Evolutionary conservation across 352 stramenopile species (phyloP).

Genomic region (Phytophthora pseudosyringae): DNA sequence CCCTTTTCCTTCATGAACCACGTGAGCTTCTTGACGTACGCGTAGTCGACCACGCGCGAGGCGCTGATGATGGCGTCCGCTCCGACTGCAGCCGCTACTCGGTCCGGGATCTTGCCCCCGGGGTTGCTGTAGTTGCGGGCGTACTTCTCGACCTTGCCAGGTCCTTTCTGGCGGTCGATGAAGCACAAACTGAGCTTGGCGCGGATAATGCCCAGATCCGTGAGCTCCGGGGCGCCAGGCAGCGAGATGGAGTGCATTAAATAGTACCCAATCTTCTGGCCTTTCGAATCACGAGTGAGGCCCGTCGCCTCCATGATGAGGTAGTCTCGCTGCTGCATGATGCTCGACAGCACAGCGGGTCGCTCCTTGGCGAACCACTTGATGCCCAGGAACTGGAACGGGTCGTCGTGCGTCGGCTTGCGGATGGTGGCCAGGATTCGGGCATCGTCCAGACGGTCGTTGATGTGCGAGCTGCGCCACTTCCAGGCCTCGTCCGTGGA

Average conservation of each 20-base stretch:
- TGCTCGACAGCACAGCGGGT: constrained; percentile 21
- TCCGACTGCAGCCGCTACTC: constrained; percentile 27
- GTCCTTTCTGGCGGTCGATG: constrained; percentile 37
- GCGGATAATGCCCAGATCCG: constrained; percentile 47
- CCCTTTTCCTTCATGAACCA: constrained; percentile 43
- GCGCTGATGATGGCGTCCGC: constrained; percentile 32
- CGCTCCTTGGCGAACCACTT: constrained; percentile 55
- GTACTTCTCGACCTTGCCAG: constrained; percentile 46
- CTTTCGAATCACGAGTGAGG: constrained; percentile 27
- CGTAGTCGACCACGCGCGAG: constrained; percentile 44
- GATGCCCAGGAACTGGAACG: constrained; percentile 54
- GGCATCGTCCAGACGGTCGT: constrained; percentile 49
- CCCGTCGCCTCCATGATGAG: constrained; percentile 37
- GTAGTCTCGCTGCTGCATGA: constrained; percentile 50
- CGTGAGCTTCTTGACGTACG: constrained; percentile 54
- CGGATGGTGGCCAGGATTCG: constrained; percentile 47
- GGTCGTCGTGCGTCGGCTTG: constrained; percentile 40
- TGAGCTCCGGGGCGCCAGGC: constrained; percentile 29
- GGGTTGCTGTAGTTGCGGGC: constrained; percentile 44
- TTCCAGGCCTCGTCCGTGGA: constrained; percentile 48
- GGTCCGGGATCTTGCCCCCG: constrained; percentile 35
- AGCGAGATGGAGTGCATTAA: constrained; percentile 52
- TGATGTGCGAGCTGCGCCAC: constrained; percentile 50
- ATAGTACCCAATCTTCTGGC: constrained; percentile 39
- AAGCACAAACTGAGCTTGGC: constrained; percentile 49